phyloP scores from a whole-genome alignment of 83 land plant genomes.

The Larix sibirica region DNA sequence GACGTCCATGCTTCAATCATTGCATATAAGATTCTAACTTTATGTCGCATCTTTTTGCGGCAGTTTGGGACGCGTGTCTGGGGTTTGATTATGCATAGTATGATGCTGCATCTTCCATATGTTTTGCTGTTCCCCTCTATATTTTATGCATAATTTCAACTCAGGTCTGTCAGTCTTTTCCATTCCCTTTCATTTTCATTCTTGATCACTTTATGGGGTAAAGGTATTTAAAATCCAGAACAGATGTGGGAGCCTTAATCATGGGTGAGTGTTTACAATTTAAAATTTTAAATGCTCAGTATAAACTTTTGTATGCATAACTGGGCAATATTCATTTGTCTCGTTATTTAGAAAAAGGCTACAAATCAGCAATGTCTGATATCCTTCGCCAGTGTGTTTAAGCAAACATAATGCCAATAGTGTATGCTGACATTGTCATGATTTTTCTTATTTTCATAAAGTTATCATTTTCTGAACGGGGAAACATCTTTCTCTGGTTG shows the following conservation, averaged over 20 bases:
- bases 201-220: neutral
- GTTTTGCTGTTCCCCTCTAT: neutral
- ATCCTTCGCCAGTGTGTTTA: too few species aligned
- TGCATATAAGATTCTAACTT: slow-evolving; percentile 12
- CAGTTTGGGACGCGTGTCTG: neutral
- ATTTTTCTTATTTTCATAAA: too few species aligned
- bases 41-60: neutral
- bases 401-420: too few species aligned
- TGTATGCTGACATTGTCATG: too few species aligned
- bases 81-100: neutral
- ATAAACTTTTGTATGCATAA: neutral
- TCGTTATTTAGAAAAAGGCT: too few species aligned
- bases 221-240: neutral
- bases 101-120: neutral
- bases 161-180: neutral
- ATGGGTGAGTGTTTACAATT: neutral
- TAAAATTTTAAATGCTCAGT: neutral
- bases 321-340: too few species aligned
- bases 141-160: neutral
- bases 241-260: neutral
- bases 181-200: neutral
- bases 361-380: too few species aligned
- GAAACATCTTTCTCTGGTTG: too few species aligned
- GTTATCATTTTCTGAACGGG: too few species aligned
- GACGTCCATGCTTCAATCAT: slow-evolving; percentile 8